Evolutionary conservation across 805 yeast genomes (phyloP).

Genomic region (Saccharomycopsis schoenii): DNA sequence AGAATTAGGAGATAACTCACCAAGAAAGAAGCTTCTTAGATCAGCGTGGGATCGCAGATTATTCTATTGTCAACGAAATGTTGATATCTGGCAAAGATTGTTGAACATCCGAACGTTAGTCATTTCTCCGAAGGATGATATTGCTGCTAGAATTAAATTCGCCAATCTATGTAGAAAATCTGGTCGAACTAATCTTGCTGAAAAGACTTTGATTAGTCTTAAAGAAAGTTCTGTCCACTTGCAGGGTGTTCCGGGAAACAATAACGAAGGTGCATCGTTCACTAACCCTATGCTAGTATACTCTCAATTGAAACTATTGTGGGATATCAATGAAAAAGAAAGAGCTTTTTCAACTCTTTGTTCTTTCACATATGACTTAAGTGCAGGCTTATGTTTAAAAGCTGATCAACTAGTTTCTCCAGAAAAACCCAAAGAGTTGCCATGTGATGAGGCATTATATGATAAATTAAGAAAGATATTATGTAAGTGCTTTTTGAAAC

Average conservation of each 20-base stretch:
- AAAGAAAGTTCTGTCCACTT: slow-evolving; percentile 24
- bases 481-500: slow-evolving; percentile 92
- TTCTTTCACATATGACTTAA: slow-evolving; percentile 85
- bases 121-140: slow-evolving; percentile 88
- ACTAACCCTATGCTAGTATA: slow-evolving; percentile 63
- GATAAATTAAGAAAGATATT: slow-evolving; percentile 74
- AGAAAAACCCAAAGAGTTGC: slow-evolving; percentile 65
- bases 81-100: slow-evolving; percentile 98
- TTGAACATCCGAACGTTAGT: slow-evolving; percentile 88
- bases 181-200: slow-evolving; percentile 86
- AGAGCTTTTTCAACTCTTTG: slow-evolving; percentile 81
- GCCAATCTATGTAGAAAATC: slow-evolving; percentile 94
- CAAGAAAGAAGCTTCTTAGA: slow-evolving; percentile 66
- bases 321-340: slow-evolving; percentile 86
- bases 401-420: slow-evolving; percentile 83
- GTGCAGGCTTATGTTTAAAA: slow-evolving; percentile 77
- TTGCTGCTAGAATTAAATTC: slow-evolving; percentile 97
- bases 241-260: slow-evolving; percentile 10
- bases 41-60: slow-evolving; percentile 91
- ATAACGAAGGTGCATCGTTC: slow-evolving; percentile 56
- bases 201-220: slow-evolving; percentile 73
- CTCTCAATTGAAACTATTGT: slow-evolving; percentile 92
- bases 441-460: slow-evolving; percentile 35
- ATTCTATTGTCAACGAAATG: slow-evolving; percentile 90
- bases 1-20: slow-evolving; percentile 73